A percentile compares a stretch with the other conserved stretches of the same genome.
Evolutionary conservation across 805 yeast species (phyloP).

Genomic region (Jamesozyma jinghongensis): DNA sequence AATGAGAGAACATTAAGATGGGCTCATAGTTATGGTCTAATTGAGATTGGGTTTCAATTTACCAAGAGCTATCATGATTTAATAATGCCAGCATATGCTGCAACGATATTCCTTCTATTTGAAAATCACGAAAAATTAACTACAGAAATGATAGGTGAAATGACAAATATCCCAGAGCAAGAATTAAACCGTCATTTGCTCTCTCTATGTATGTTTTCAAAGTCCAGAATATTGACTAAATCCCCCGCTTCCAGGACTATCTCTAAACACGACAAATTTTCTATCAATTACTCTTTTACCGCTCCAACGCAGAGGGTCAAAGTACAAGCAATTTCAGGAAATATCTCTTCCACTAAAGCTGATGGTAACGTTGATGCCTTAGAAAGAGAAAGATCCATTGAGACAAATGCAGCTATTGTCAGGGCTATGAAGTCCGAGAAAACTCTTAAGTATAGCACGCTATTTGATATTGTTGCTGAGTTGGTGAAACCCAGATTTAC

Average conservation of each 20-base stretch:
- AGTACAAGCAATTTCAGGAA: constrained; percentile 32
- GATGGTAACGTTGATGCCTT: constrained; percentile 41
- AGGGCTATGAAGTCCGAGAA: constrained; percentile 77
- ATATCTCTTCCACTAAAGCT: not conserved
- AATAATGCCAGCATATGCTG: constrained; percentile 72
- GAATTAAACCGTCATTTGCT: constrained; percentile 73
- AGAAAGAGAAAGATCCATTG: constrained; percentile 53
- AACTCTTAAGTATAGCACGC: constrained; percentile 49
- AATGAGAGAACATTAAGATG: constrained; percentile 57
- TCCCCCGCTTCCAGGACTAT: constrained; percentile 68
- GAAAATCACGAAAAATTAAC: constrained; percentile 47
- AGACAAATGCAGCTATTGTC: constrained; percentile 78
- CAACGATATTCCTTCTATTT: constrained; percentile 68
- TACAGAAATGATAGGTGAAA: constrained; percentile 49
- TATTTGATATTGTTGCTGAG: constrained; percentile 55
- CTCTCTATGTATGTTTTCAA: constrained; percentile 77
- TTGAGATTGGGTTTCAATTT: constrained; percentile 66
- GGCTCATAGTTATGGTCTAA: constrained; percentile 78
- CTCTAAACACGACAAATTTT: constrained; percentile 51
- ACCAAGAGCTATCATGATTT: constrained; percentile 66
- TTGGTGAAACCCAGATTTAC: constrained; percentile 55
- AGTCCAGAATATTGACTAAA: constrained; percentile 65
- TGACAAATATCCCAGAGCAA: constrained; percentile 60
- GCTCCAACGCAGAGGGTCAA: constrained; percentile 62
- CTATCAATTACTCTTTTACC: constrained; percentile 58